A percentile compares a stretch with the other conserved stretches of the same genome.
phyloP scores from a whole-genome alignment of 2,329 filamentous ascomycete species.

The Colletotrichum echinochloae region DNA sequence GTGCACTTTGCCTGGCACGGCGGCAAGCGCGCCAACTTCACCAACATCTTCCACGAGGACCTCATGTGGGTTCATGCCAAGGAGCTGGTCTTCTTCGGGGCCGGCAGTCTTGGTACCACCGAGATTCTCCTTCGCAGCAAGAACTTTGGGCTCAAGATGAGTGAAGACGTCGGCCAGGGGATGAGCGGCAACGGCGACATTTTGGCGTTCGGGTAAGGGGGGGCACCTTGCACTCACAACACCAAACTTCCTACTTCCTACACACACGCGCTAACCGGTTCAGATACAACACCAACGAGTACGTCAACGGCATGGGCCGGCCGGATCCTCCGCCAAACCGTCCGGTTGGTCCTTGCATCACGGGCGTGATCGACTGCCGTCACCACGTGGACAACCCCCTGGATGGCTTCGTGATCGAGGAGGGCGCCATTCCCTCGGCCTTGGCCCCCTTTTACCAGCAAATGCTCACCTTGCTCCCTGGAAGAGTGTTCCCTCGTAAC shows the following conservation, averaged over 20 bases:
- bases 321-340: constrained; percentile 60
- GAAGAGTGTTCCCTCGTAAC: constrained; percentile 54
- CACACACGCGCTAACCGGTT: no score
- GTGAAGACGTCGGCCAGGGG: constrained; percentile 66
- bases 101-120: constrained; percentile 73
- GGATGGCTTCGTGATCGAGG: constrained; percentile 73
- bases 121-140: constrained; percentile 73
- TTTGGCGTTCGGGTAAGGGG: constrained; percentile 72
- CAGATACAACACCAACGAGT: constrained; percentile 69
- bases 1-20: constrained; percentile 75
- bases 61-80: constrained; percentile 76
- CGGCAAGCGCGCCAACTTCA: constrained; percentile 65
- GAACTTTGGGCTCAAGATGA: constrained; percentile 68
- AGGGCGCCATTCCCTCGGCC: constrained; percentile 70
- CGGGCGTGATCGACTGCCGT: constrained; percentile 71
- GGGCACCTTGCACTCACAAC: constrained; percentile 41
- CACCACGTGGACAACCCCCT: constrained; percentile 63
- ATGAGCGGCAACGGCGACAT: constrained; percentile 78
- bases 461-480: constrained; percentile 67
- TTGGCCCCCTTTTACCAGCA: constrained; percentile 67
- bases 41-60: constrained; percentile 65
- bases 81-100: constrained; percentile 75
- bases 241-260: no score
- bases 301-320: constrained; percentile 67
- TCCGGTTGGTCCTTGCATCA: constrained; percentile 72